Conservation (phyloP, 208 protist species). For the Phytomonas sp. region DNA sequence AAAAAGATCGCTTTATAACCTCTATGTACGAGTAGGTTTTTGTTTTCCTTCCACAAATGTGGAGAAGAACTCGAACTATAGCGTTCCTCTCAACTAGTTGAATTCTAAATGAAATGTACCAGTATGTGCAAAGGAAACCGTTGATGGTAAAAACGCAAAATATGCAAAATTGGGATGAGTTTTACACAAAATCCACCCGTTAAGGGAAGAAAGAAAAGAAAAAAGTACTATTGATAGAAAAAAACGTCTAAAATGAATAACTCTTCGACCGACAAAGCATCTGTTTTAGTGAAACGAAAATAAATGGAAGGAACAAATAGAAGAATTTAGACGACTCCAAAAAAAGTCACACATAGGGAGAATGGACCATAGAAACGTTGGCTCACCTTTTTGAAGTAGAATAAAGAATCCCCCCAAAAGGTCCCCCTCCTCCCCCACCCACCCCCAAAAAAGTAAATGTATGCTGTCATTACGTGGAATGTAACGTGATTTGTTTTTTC, state of each 20-base stretch:
- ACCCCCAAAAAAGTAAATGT: not conserved
- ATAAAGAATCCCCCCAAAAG: not conserved
- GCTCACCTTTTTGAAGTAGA: not conserved
- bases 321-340: not conserved
- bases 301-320: slow-evolving; percentile 7
- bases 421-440: not conserved
- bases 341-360: not conserved
- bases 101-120: not conserved
- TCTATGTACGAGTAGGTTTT: not conserved
- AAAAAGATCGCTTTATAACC: not conserved
- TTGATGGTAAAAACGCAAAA: not conserved
- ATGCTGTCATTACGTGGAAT: not conserved
- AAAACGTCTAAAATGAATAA: slow-evolving; percentile 4
- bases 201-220: slow-evolving; percentile 9
- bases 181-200: not conserved
- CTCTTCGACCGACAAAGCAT: not conserved
- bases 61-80: not conserved
- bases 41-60: not conserved
- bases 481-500: not conserved
- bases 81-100: not conserved
- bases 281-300: slow-evolving; percentile 1
- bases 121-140: not conserved
- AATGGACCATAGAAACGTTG: not conserved
- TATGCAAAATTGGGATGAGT: not conserved
- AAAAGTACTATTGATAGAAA: slow-evolving; percentile 13